Base-by-base conservation (phyloP, 225 moss, liverwort and hornwort genomes). In the Physcomitrellopsis africana region DNA sequence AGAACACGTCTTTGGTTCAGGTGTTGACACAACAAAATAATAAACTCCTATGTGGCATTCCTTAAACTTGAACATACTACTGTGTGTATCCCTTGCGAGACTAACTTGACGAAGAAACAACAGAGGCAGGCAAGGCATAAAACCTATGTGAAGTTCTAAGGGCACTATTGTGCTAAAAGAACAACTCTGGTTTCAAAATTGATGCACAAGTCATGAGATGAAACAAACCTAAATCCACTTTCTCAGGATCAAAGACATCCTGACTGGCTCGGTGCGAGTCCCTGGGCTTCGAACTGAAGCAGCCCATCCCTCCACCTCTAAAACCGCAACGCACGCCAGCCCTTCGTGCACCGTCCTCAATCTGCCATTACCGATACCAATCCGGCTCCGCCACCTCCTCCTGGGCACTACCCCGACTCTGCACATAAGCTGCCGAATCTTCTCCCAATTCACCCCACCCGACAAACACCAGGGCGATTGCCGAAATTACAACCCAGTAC, bases 261-360 rank as follows among this genome's bases (percentile, higher is more conserved):
- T 82, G 81, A 77, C 77, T 87, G 69, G 84, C 81, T 73, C 80
- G 73, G 78, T 73, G 76, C 80, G 84, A 81, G 74, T 85, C 81
- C 81, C 84, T 88, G 75, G 87, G 73, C 87, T 85, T 92, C 56
- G 94, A 91, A 84, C 86, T 83, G 83, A 89, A 86, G 89, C 94
- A 95, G 89, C 94, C 92, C 94, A 95, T 95, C 84, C 83, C 94
- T 75, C 56, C 61, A 55, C 81, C 41, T 71, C 74, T 48, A 68
- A 60, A 78, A 27, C 62, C 69, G 32, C 76, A 76, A 26, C 72
- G 27, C 56, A 70, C 77, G 51, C 76, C 81, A 71, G 68, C 68
- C 65, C 67, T 22, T 42, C 37, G 52, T 49, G 44, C 48, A 16
- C 9, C 67, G 15, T 46, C 53, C 68, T 80, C 82, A 82, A 58